Evolutionary conservation across 495 filamentous ascomycete species (phyloP).

Genomic region (Aspergillus steynii): DNA sequence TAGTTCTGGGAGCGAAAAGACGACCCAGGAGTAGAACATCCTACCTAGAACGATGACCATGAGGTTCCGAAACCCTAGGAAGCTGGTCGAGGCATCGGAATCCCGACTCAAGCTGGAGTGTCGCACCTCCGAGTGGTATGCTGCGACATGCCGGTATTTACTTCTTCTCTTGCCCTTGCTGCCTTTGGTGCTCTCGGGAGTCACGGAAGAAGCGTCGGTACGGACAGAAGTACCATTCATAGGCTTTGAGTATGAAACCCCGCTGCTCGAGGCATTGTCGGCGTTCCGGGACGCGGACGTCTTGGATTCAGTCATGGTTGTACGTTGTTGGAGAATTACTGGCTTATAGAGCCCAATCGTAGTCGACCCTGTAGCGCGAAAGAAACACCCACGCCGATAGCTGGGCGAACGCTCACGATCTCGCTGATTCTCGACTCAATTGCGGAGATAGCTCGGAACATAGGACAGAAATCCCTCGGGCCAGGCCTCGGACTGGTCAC

Average conservation of each 20-base stretch:
- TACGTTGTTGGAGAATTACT: neutral
- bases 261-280: slow-evolving; percentile 1
- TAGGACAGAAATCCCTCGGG: slow-evolving; percentile 8
- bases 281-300: neutral
- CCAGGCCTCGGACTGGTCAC: slow-evolving; percentile 6
- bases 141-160: slow-evolving; percentile 87
- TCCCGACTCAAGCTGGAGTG: slow-evolving; percentile 88
- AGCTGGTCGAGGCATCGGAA: slow-evolving; percentile 69
- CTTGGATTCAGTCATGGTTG: neutral
- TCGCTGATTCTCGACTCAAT: slow-evolving; percentile 6
- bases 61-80: slow-evolving; percentile 90
- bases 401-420: neutral
- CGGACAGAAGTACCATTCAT: slow-evolving; percentile 13
- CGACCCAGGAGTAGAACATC: slow-evolving; percentile 12
- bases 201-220: slow-evolving; percentile 9
- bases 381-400: neutral
- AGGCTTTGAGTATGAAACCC: neutral
- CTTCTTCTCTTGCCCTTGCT: slow-evolving; percentile 28
- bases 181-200: slow-evolving; percentile 3
- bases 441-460: slow-evolving; percentile 18
- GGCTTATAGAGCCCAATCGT: neutral
- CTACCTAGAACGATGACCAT: slow-evolving; percentile 92
- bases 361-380: neutral
- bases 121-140: slow-evolving; percentile 69
- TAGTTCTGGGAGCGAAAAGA: slow-evolving; percentile 10